phyloP scores from a whole-genome alignment of 2,329 filamentous ascomycete species.

The Dactylellina drechsleri region DNA sequence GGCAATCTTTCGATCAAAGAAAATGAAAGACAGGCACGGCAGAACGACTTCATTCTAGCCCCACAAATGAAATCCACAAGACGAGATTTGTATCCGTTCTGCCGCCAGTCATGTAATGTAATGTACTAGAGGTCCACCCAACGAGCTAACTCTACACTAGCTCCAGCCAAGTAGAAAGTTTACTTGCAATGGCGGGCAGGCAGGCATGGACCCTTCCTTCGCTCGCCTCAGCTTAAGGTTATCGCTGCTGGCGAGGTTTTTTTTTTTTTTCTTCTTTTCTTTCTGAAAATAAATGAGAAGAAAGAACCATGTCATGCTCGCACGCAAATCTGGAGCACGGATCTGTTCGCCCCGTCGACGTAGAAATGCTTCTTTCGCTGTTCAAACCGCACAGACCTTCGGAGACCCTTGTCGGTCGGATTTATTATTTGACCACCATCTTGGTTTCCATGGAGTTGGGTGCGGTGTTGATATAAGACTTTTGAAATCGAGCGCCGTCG shows the following conservation, averaged over 20 bases:
- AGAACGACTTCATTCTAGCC: not conserved
- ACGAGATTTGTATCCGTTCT: conserved; percentile 15
- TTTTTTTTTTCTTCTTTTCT: too few species aligned
- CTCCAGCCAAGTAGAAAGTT: too few species aligned
- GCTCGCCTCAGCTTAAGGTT: conserved; percentile 11
- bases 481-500: too few species aligned
- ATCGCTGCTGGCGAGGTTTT: not conserved
- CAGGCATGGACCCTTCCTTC: too few species aligned
- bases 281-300: too few species aligned
- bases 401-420: conserved; percentile 51
- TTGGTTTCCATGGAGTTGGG: conserved; percentile 11
- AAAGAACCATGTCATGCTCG: not conserved
- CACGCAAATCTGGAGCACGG: conserved; percentile 22
- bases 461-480: conserved; percentile 4
- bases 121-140: too few species aligned
- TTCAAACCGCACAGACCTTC: conserved; percentile 49
- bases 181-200: too few species aligned
- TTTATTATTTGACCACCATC: conserved; percentile 54
- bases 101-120: conserved; percentile 3
- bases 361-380: conserved; percentile 27
- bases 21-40: not conserved
- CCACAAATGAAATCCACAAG: conserved; percentile 6
- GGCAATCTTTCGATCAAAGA: not conserved
- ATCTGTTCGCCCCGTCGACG: conserved; percentile 45
- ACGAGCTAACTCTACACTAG: too few species aligned